These are phyloP conservation scores for Xylaria hypoxylon DNA, from an alignment of 2,329 filamentous ascomycete genomes.

Conservation along the genomic window DNA sequence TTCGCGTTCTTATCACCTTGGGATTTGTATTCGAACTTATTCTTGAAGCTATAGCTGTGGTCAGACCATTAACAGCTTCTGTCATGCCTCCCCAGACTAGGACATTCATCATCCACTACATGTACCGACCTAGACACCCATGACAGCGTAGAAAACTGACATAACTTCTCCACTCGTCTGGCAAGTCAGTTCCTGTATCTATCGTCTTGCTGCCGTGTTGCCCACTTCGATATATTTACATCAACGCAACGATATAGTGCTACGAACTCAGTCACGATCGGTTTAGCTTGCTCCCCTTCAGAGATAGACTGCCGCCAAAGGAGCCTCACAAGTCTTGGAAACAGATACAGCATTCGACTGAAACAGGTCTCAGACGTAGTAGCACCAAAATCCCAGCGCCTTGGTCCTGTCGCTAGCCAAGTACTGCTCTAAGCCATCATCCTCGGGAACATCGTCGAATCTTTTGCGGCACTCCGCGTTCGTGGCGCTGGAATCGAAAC, in stretches of 20 bases:
- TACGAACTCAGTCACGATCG: conserved; percentile 21
- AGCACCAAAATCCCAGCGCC: conserved; percentile 14
- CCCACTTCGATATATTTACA: conserved; percentile 29
- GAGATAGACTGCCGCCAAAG: conserved; percentile 15
- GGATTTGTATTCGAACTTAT: conserved; percentile 39
- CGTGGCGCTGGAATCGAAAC: conserved; percentile 16
- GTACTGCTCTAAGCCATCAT: conserved; percentile 8
- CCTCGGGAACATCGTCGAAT: conserved; percentile 16
- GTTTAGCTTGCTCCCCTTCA: conserved; percentile 12
- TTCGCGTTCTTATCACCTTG: conserved; percentile 36
- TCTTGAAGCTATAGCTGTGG: conserved; percentile 38
- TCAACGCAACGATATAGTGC: conserved; percentile 33
- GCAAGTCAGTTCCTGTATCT: conserved; percentile 29
- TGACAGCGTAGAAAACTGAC: conserved; percentile 37
- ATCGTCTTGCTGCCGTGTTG: conserved; percentile 28
- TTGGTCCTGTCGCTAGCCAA: conserved; percentile 20
- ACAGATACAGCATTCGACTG: conserved; percentile 9
- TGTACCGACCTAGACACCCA: conserved; percentile 39
- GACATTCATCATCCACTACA: conserved; percentile 34
- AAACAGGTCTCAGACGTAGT: conserved; percentile 11
- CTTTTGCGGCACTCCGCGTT: conserved; percentile 12
- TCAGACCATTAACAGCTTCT: conserved; percentile 35
- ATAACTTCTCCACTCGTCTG: conserved; percentile 39
- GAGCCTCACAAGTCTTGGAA: conserved; percentile 16
- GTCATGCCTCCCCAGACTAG: conserved; percentile 36